These are phyloP conservation scores for Mycosphaerelloides madeirae DNA, from an alignment of 2,329 filamentous ascomycete genomes.

Conservation along the genomic window DNA sequence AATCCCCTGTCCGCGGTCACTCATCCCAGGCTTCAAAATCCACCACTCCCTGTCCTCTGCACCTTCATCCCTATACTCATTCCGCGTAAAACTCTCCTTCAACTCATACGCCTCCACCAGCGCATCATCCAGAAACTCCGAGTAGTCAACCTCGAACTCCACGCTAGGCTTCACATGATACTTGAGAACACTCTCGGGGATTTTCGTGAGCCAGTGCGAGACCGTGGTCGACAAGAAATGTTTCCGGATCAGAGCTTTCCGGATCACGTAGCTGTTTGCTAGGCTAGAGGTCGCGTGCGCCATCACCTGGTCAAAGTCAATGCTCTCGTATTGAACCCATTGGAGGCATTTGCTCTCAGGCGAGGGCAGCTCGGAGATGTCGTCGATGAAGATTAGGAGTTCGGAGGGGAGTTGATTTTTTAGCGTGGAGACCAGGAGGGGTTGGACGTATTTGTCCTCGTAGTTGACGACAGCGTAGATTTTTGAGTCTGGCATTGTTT, in stretches of 20 bases:
- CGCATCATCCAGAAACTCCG: constrained; percentile 92
- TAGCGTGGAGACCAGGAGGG: constrained; percentile 72
- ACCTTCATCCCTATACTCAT: constrained; percentile 46
- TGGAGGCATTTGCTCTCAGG: constrained; percentile 58
- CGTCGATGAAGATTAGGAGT: constrained; percentile 36
- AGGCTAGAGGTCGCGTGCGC: constrained; percentile 58
- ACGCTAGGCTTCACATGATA: constrained; percentile 72
- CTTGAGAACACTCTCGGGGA: constrained; percentile 65
- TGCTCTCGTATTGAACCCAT: constrained; percentile 77
- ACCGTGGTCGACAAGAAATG: constrained; percentile 86
- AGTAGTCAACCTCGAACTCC: constrained; percentile 91
- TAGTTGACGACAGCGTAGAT: constrained; percentile 75
- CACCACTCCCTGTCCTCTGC: constrained; percentile 66
- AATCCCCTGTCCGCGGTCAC: constrained; percentile 90
- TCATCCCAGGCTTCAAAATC: constrained; percentile 98
- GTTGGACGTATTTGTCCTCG: constrained; percentile 84
- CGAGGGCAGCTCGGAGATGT: constrained; percentile 52
- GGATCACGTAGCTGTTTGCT: constrained; percentile 87
- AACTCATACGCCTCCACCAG: constrained; percentile 81
- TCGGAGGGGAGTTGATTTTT: constrained; percentile 53
- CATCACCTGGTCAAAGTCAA: constrained; percentile 76
- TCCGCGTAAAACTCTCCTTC: constrained; percentile 68
- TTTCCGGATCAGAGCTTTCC: constrained; percentile 93
- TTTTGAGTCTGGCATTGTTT: constrained; percentile 5
- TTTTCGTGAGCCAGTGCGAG: constrained; percentile 78